These are phyloP conservation scores for Mycena capillaripes DNA, from an alignment of 768 basidiomycete species.

Conservation along the genomic window DNA sequence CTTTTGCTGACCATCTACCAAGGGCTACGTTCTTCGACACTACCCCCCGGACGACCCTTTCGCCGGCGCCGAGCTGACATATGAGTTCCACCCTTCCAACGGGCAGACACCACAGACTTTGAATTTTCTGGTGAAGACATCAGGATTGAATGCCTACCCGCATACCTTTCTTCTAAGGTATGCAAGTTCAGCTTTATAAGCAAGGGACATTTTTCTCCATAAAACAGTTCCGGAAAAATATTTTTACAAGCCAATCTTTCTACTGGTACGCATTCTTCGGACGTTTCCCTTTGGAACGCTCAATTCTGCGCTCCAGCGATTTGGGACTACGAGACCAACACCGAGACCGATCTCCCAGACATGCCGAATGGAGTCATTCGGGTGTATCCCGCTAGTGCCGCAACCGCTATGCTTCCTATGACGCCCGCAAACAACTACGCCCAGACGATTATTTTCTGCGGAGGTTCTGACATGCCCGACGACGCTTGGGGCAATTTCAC, in stretches of 20 bases:
- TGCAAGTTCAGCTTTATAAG: neutral
- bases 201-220: neutral
- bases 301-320: slow-evolving; percentile 46
- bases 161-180: slow-evolving; percentile 74
- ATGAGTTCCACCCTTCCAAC: slow-evolving; percentile 86
- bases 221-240: slow-evolving; percentile 75
- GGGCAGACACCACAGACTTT: slow-evolving; percentile 63
- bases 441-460: slow-evolving; percentile 91
- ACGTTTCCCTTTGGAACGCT: slow-evolving; percentile 26
- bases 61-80: slow-evolving; percentile 83
- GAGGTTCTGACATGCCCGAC: slow-evolving; percentile 81
- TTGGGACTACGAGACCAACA: slow-evolving; percentile 69
- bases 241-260: slow-evolving; percentile 88
- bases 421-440: slow-evolving; percentile 91
- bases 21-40: slow-evolving; percentile 78
- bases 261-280: slow-evolving; percentile 64
- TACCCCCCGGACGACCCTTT: slow-evolving; percentile 75
- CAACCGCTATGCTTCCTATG: slow-evolving; percentile 90
- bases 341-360: slow-evolving; percentile 72
- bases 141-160: slow-evolving; percentile 84
- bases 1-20: neutral
- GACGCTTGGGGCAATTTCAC: slow-evolving; percentile 83
- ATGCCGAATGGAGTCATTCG: slow-evolving; percentile 84
- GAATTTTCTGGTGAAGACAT: slow-evolving; percentile 78
- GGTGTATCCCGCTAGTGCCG: slow-evolving; percentile 58